Base-by-base conservation (phyloP, 305 asterid genomes). In the Rubia peregrina region DNA sequence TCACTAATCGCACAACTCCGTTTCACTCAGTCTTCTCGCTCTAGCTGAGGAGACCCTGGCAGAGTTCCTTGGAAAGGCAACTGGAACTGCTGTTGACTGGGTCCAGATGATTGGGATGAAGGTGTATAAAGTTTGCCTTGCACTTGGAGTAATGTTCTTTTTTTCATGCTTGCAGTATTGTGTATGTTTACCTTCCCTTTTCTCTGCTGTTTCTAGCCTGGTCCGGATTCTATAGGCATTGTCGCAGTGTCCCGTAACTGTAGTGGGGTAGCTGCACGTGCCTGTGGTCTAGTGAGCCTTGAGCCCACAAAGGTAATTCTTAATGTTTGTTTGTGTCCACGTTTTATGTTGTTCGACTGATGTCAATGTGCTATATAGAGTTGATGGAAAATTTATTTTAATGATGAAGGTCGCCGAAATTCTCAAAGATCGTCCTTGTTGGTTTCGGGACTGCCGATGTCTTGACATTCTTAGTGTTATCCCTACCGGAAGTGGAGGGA, bases 141-240 rank as follows among this genome's bases (percentile, higher is more conserved):
- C 9, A 24, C 44, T 41, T 57, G 33, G 55, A 49, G 40, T 21
- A 30, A 9, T 8, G 62, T 44, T 51, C 48, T 9, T 12, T 22
- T 30, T 71, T 61, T 33, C 67, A 36, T 19, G 8, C 36, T 4
- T 21, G 14, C 33, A 22, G 30, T 70, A 19, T 24, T 33, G 6
- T 30, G 17, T 17, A 30, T 68, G 55, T 17, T 30, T 68, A 49
- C 17, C 36, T 55, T 10, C 9, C 19, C 44, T 57, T 61, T 65
- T 9, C 44, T 30, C 68, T 73, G 71, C 4, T 46, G 36, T 77
- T 11, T 44, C 51, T 73, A 94, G 99, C 99, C 99, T 94, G 99
- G 99, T 94, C 99, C 98, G 97, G 99, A 94, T 91, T 94, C 99
- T 85, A 94, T 91, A 82, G 99, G 99, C 86, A 94, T 91, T 64